phyloP scores from a whole-genome alignment of 1,284 basidiomycete genomes.

The Boletus semigastroideus region DNA sequence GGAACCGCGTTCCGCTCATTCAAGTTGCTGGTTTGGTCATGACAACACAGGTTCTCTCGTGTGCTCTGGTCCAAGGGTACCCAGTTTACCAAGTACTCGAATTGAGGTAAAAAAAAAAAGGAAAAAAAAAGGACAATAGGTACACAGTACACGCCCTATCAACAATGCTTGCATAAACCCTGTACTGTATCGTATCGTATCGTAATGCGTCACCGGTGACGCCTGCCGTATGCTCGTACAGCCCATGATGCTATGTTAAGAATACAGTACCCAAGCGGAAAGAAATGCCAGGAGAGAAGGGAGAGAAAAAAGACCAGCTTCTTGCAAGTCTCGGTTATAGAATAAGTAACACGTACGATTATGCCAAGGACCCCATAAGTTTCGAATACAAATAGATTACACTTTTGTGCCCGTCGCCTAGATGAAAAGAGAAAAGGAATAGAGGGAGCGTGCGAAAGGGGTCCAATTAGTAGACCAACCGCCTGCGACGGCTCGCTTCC shows the following conservation, averaged over 20 bases:
- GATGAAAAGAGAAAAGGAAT: neutral
- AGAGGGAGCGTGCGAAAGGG: neutral
- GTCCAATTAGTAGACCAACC: slow-evolving; percentile 3
- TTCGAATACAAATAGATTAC: slow-evolving; percentile 3
- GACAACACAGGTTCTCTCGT: no score
- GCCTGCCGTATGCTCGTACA: neutral
- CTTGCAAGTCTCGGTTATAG: slow-evolving; percentile 17
- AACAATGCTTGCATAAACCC: no score
- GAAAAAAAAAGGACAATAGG: no score
- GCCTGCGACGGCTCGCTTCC: slow-evolving; percentile 23
- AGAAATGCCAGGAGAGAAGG: neutral
- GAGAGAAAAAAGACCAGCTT: slow-evolving; percentile 15
- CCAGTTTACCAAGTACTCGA: no score
- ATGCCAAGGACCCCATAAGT: slow-evolving; percentile 1
- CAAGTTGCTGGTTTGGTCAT: no score
- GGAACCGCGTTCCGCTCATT: no score
- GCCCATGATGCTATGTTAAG: neutral
- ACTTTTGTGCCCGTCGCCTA: slow-evolving; percentile 8
- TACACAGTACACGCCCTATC: no score
- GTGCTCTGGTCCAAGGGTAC: no score
- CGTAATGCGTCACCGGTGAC: neutral
- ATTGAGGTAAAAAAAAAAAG: no score
- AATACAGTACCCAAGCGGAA: neutral
- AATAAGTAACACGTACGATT: slow-evolving; percentile 21
- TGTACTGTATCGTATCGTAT: neutral